These are phyloP conservation scores for Emergomyces pasteurianus DNA, from an alignment of 2,329 filamentous ascomycete genomes.

Conservation along the genomic window DNA sequence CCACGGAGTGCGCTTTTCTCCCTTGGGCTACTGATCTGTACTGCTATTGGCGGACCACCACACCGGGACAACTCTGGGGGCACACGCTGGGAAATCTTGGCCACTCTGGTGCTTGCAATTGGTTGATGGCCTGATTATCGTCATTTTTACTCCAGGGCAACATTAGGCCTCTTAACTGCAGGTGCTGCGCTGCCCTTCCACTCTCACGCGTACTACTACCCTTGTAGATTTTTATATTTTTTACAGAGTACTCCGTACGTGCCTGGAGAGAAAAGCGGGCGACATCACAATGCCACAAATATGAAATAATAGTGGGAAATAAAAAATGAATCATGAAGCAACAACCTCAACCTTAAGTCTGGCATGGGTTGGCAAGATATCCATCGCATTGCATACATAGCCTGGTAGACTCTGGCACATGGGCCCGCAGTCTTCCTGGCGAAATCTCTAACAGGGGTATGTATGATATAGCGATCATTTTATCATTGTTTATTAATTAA, in stretches of 20 bases:
- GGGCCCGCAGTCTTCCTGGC: too few species aligned
- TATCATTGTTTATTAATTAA: background rate
- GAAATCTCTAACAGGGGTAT: background rate
- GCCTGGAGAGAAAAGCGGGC: too few species aligned
- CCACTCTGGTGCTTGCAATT: background rate
- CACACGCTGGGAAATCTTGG: background rate
- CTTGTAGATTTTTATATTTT: too few species aligned
- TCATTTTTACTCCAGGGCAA: too few species aligned
- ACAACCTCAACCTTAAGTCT: background rate
- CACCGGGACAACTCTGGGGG: background rate
- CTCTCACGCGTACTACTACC: too few species aligned
- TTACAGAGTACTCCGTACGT: too few species aligned
- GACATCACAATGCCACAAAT: background rate
- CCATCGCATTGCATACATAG: background rate
- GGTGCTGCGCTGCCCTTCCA: too few species aligned
- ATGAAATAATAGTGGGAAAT: too few species aligned
- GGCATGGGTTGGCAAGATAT: background rate
- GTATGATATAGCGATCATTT: background rate
- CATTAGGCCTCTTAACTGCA: too few species aligned
- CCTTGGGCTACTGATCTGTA: background rate
- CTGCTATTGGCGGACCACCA: background rate
- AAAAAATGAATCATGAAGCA: background rate
- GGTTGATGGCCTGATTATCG: background rate
- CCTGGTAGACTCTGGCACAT: too few species aligned
- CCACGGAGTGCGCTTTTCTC: background rate